These are phyloP conservation scores for Cyberlindnera samutprakarnensis DNA, from an alignment of 805 yeast species.

Conservation along the genomic window DNA sequence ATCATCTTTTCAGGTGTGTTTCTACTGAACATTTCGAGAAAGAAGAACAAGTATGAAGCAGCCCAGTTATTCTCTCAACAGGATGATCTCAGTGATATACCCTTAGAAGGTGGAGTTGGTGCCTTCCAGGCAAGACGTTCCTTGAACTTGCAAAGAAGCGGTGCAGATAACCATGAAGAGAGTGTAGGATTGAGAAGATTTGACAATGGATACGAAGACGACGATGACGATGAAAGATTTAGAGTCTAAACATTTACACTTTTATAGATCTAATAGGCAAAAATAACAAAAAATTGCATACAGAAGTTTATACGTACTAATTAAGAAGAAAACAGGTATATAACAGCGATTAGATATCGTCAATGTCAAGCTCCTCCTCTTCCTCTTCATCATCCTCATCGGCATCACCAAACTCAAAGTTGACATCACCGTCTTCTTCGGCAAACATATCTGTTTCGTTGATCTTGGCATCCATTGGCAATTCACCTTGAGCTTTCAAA, in stretches of 20 bases:
- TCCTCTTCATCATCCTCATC: constrained; percentile 73
- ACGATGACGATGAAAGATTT: constrained; percentile 26
- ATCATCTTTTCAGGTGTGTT: constrained; percentile 86
- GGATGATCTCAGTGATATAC: constrained; percentile 62
- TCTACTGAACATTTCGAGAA: constrained; percentile 69
- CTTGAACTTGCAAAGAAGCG: constrained; percentile 50
- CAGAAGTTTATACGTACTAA: not conserved
- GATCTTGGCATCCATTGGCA: constrained; percentile 95
- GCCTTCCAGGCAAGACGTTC: constrained; percentile 74
- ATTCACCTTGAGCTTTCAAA: constrained; percentile 89
- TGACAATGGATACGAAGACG: constrained; percentile 29
- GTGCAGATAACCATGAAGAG: constrained; percentile 36
- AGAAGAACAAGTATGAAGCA: constrained; percentile 42
- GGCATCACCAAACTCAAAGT: constrained; percentile 95
- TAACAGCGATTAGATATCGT: constrained; percentile 49
- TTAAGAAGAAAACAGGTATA: not conserved
- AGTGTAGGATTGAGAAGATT: constrained; percentile 50
- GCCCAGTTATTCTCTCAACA: constrained; percentile 28
- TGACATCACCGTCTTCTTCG: constrained; percentile 94
- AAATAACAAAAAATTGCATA: not conserved
- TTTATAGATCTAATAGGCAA: not conserved
- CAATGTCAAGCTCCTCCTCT: constrained; percentile 74
- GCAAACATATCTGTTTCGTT: constrained; percentile 97
- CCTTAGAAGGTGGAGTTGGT: constrained; percentile 78
- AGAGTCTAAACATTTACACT: constrained; percentile 11